Evolutionary conservation across 2,329 filamentous ascomycete genomes (phyloP), one percentile per base, ranked within the genome.

Genomic region (Trichoderma gracile): DNA sequence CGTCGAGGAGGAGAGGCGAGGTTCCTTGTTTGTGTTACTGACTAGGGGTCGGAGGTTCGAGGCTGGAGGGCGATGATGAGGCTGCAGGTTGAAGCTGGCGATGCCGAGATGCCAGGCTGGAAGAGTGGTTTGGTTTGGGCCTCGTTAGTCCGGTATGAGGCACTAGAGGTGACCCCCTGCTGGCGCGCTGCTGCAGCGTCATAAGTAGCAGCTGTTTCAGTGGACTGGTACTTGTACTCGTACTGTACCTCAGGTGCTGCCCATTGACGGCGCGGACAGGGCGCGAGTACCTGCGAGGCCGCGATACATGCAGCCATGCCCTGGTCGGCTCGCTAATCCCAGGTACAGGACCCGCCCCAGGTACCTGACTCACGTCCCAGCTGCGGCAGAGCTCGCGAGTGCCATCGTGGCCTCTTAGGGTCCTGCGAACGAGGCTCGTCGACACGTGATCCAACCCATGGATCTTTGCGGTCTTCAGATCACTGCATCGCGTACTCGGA

Each of bases 121-220:
- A 50, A 72, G 75, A 74, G 74, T 76, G 74, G 74, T 75, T 33
- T 73, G 73, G 67, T 72, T 74, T 68, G 49, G 30, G 30, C 30
- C 30, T 33, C 30, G 30, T 33, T 33, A 27, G 25, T 27, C 25
- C 25, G 4, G 25, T 27, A 27, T n/a, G 25, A 27, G 25, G 25
- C 25, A 6, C 25, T 27, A 33, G 30, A 33, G 8, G 30, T 3
- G 9, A 33, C 30, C 30, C 30, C 30, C 30, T 33, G 30, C 30
- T 33, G 30, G 30, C 30, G 30, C 30, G 23, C 59, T 62, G 40
- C 59, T 66, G 68, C 67, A 67, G 64, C 68, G 70, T 73, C 70
- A 73, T 33, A 4, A 6, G n/a, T n/a, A 33, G 8, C 8, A 9
- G 8, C 30, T 33, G 30, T 33, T n/a, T n/a, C n/a, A 33, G 10